A percentile compares a stretch with the other conserved stretches of the same genome.
These are phyloP conservation scores for Penicillium nucicola DNA, from an alignment of 495 filamentous ascomycete genomes.

Conservation along the genomic window DNA sequence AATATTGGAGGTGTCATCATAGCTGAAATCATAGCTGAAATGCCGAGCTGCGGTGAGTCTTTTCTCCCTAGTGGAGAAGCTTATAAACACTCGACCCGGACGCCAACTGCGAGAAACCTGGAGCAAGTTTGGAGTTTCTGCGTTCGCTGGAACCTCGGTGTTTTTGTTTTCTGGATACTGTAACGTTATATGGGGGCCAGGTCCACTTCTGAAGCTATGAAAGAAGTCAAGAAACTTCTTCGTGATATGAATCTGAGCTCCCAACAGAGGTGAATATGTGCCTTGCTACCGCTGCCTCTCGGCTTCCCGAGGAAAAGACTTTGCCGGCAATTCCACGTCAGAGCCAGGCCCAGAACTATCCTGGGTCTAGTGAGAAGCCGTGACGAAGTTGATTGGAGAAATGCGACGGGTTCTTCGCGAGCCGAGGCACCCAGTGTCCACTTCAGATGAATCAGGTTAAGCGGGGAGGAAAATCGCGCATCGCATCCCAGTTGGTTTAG, in stretches of 20 bases:
- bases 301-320: background rate
- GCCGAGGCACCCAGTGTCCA: background rate
- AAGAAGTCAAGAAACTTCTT: too few relatives aligned
- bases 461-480: slow-evolving; percentile 18
- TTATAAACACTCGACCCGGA: background rate
- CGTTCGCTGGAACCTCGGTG: slow-evolving; percentile 8
- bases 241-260: too few relatives aligned
- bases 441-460: slow-evolving; percentile 9
- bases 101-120: background rate
- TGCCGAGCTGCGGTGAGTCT: slow-evolving; percentile 13
- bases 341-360: background rate
- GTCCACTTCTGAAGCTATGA: too few relatives aligned
- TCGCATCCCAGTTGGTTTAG: background rate
- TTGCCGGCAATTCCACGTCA: background rate
- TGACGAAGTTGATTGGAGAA: slow-evolving; percentile 12
- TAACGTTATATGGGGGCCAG: too few relatives aligned
- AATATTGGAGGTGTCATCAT: background rate
- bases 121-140: slow-evolving; percentile 4
- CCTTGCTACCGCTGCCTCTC: background rate
- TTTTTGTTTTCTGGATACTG: background rate
- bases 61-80: slow-evolving; percentile 14
- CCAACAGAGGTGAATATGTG: too few relatives aligned
- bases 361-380: background rate
- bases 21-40: too few relatives aligned
- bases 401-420: too few relatives aligned